These are phyloP conservation scores for Phialophora macrospora DNA, from an alignment of 2,329 filamentous ascomycete species.

Conservation along the genomic window DNA sequence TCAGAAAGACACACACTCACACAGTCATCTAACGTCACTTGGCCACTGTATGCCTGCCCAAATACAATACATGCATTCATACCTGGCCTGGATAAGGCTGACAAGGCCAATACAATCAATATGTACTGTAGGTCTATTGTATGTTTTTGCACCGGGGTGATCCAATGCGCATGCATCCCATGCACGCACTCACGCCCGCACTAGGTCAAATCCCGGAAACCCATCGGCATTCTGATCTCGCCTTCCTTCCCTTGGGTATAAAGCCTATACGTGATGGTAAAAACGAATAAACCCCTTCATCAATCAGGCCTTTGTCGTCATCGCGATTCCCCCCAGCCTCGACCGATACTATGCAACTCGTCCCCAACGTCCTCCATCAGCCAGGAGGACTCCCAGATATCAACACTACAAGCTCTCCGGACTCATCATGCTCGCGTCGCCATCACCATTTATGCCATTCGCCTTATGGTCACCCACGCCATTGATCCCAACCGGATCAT, in stretches of 20 bases:
- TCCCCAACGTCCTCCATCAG: neutral
- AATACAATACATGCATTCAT: neutral
- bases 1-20: too few relatives aligned
- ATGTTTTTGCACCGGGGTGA: neutral
- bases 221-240: neutral
- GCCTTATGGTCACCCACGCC: conserved; percentile 40
- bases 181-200: neutral
- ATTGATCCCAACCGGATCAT: conserved; percentile 20
- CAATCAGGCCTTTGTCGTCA: neutral
- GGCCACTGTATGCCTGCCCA: too few relatives aligned
- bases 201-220: neutral
- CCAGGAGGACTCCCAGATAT: neutral
- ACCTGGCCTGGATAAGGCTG: neutral
- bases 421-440: conserved; percentile 78
- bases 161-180: neutral
- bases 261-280: neutral
- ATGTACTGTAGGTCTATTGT: neutral
- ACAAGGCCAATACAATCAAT: neutral
- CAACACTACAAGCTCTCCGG: conserved; percentile 64
- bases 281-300: neutral
- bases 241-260: neutral
- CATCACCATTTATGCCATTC: conserved; percentile 50
- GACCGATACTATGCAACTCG: neutral
- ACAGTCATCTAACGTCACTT: too few relatives aligned
- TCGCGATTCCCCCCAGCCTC: neutral